Evolutionary conservation across 1,139 yeast genomes (phyloP).

Genomic region (Magnusiomyces paraingens): DNA sequence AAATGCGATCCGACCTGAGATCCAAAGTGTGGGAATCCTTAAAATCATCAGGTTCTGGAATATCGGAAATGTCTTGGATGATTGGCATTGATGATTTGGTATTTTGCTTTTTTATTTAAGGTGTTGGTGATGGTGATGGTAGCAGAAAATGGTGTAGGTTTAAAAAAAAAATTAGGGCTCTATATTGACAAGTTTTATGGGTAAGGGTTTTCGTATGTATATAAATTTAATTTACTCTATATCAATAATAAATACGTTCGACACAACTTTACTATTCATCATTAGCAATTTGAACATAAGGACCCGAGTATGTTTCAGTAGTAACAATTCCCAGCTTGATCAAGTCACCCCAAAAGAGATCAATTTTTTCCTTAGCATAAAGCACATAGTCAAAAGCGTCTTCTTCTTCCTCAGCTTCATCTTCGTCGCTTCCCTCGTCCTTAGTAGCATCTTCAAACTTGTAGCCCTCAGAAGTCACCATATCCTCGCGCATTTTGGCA

Average conservation of each 20-base stretch:
- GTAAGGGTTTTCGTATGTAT: no score
- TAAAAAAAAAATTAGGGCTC: background rate
- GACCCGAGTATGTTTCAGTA: conserved; percentile 24
- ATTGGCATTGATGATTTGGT: background rate
- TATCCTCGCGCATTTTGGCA: conserved; percentile 24
- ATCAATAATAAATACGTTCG: no score
- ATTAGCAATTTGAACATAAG: conserved; percentile 18
- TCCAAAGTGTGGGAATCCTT: no score
- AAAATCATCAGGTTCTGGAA: no score
- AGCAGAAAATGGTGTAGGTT: background rate
- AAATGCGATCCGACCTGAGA: no score
- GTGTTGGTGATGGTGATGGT: no score
- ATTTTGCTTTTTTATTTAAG: background rate
- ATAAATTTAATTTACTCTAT: no score
- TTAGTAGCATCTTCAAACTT: conserved; percentile 21
- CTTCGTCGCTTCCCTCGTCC: conserved; percentile 16
- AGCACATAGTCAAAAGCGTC: conserved; percentile 75
- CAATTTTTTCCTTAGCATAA: conserved; percentile 70
- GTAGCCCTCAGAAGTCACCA: conserved; percentile 27
- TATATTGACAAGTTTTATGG: background rate
- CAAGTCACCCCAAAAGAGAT: conserved; percentile 69
- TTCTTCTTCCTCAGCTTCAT: conserved; percentile 40
- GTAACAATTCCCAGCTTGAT: conserved; percentile 51
- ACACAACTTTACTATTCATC: background rate
- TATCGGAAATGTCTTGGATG: no score